Percentiles rank a stretch among this genome's conserved stretches.
These are phyloP conservation scores for Grigorovia yakushimaensis DNA, from an alignment of 805 yeast genomes.

Conservation along the genomic window DNA sequence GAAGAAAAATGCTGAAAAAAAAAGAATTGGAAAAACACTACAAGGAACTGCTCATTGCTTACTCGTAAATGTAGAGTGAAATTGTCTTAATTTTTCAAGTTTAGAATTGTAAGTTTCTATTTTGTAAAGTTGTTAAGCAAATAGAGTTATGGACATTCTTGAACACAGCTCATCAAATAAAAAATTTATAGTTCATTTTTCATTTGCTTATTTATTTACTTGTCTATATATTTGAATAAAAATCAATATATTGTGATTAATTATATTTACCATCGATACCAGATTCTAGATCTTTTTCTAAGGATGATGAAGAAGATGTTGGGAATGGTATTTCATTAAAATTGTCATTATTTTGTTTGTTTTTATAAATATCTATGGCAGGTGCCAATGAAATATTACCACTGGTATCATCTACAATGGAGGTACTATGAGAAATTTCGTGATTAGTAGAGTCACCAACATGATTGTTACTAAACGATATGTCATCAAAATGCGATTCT, in stretches of 20 bases:
- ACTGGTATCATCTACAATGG: neutral
- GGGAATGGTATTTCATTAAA: neutral
- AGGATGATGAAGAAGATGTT: constrained; percentile 22
- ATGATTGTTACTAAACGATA: constrained; percentile 17
- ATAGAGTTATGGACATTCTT: no score
- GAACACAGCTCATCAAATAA: no score
- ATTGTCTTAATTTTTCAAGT: no score
- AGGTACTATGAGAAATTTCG: neutral
- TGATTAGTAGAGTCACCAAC: neutral
- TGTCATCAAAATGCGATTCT: neutral
- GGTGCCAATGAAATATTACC: constrained; percentile 5
- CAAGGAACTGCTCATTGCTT: no score
- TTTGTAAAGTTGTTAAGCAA: no score
- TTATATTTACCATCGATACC: constrained; percentile 45
- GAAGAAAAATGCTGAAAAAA: no score
- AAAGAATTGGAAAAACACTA: no score
- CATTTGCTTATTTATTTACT: no score
- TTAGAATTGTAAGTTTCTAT: no score
- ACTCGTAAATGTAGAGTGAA: no score
- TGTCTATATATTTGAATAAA: no score
- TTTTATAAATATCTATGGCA: constrained; percentile 3
- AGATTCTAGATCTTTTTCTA: constrained; percentile 56
- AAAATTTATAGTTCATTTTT: no score
- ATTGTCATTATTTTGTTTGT: constrained; percentile 14
- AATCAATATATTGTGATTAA: neutral